Evolutionary conservation across 2,329 filamentous ascomycete genomes (phyloP).

Genomic region (Pseudogymnoascus sp.): DNA sequence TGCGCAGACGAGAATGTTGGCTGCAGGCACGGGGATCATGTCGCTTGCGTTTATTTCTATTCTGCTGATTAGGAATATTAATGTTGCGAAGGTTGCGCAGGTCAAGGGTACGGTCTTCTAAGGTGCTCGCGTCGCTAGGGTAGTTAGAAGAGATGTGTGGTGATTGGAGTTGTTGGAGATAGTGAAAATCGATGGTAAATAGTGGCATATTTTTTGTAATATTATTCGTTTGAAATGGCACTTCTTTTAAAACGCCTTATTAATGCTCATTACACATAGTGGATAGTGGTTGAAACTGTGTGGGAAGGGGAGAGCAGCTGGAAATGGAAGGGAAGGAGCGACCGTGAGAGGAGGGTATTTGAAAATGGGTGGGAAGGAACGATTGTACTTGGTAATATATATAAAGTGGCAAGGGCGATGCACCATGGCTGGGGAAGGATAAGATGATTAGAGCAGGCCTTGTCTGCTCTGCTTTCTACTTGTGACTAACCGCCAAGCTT

Average conservation of each 20-base stretch:
- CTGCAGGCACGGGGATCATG: constrained; percentile 42
- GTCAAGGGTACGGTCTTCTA: constrained; percentile 33
- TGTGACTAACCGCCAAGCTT: not conserved
- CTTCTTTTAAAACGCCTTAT: not conserved
- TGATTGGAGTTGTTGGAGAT: not conserved
- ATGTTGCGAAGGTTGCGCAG: constrained; percentile 38
- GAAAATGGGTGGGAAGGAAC: not conserved
- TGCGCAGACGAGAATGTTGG: constrained; percentile 44
- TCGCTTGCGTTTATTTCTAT: constrained; percentile 34
- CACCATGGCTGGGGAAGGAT: not conserved
- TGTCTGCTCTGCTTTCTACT: not conserved
- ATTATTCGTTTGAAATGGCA: not conserved
- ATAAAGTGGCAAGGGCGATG: not conserved
- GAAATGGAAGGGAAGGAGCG: not conserved
- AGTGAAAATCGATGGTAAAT: not conserved
- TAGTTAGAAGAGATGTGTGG: not conserved
- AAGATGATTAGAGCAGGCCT: not conserved
- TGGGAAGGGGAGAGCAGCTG: not conserved
- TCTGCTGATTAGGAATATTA: constrained; percentile 40
- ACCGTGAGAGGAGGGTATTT: not conserved
- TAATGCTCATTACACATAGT: not conserved
- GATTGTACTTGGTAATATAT: not conserved
- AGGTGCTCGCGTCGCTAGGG: not conserved
- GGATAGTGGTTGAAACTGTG: not conserved
- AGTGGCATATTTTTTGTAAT: not conserved